A percentile compares a stretch with the other conserved stretches of the same genome.
phyloP scores from a whole-genome alignment of 2,329 filamentous ascomycete genomes.

The Apiospora kogelbergensis region DNA sequence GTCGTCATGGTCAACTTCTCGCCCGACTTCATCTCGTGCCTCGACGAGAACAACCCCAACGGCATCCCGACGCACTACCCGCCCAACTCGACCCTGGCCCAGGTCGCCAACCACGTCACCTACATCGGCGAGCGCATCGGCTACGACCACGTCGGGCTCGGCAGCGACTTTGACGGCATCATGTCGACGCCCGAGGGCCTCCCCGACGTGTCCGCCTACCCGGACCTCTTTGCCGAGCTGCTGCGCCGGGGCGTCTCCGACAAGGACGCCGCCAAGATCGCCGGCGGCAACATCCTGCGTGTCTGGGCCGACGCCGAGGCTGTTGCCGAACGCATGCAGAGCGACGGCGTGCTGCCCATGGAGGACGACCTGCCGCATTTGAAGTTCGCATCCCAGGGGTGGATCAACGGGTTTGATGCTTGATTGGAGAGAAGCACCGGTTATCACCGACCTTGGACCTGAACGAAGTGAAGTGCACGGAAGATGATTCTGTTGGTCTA shows the following conservation, averaged over 20 bases:
- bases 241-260: conserved; percentile 73
- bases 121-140: conserved; percentile 83
- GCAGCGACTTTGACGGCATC: conserved; percentile 88
- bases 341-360: conserved; percentile 49
- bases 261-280: conserved; percentile 70
- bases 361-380: conserved; percentile 46
- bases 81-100: conserved; percentile 69
- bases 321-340: conserved; percentile 67
- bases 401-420: conserved; percentile 1
- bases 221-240: conserved; percentile 73
- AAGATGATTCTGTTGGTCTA: not conserved
- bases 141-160: conserved; percentile 83
- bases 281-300: conserved; percentile 77
- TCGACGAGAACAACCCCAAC: conserved; percentile 54
- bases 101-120: conserved; percentile 77
- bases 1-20: conserved; percentile 91
- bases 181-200: conserved; percentile 66
- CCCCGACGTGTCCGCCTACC: conserved; percentile 84
- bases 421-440: not conserved
- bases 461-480: not conserved
- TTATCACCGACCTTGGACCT: not conserved
- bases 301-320: conserved; percentile 81
- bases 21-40: conserved; percentile 80
- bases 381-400: conserved; percentile 1
- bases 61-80: conserved; percentile 69